Evolutionary conservation across 441 rosid genomes (phyloP), one percentile per base, ranked within the genome.

Genomic region (Geranium incanum): DNA sequence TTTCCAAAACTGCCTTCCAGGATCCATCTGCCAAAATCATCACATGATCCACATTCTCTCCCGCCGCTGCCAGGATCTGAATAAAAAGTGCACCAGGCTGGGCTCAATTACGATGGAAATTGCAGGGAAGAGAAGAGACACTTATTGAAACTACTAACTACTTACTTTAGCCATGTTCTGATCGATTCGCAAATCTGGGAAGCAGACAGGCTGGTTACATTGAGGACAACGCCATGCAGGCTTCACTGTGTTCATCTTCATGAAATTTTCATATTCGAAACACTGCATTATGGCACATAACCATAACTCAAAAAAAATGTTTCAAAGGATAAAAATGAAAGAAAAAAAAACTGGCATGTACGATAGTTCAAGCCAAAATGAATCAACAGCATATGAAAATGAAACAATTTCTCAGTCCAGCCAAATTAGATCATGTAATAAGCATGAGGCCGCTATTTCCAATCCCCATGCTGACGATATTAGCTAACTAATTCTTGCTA

Each of bases 1-100:
- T 59, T 59, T 18, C 64, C 11, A 59, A 18, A 18, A 59, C 64
- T 18, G 64, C 64, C 28, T 59, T 59, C 64, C 64, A 59, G 28
- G 64, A 59, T 18, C 64, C 64, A 59, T 59, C 64, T 59, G 64
- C 64, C 19, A 28, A 59, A 59, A 59, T 59, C 64, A 59, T 59
- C 64, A 59, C 64, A 59, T 59, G 19, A 2, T 18, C 64, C 23
- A 18, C 64, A 6, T 59, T 12, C 64, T 18, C 64, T 16, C 33
- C 64, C 19, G 19, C 11, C 12, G 18, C 64, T 59, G 7, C 64
- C 64, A 59, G 15, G 64, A 59, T 18, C 64, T 59, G 64, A 59
- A 59, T 28, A 59, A 5, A 18, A 59, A 6, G 23, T 28, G 33
- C 33, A 28, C 33, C 33, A 28, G 2, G 16, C 15, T 15, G 7